These are phyloP conservation scores for Scleroderma bovista DNA, from an alignment of 768 basidiomycete species.

Conservation along the genomic window DNA sequence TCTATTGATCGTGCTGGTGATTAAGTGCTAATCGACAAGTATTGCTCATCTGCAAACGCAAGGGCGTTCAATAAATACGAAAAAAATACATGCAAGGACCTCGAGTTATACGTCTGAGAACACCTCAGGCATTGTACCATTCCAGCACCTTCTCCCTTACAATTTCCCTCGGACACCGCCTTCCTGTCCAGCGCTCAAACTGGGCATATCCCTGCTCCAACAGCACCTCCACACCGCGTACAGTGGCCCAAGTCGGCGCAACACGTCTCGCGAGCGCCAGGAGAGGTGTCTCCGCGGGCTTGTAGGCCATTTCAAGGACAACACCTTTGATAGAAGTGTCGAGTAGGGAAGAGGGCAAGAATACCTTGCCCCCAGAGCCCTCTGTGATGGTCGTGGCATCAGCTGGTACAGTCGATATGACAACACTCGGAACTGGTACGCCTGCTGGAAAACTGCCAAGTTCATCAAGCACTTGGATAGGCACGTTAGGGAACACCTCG, in stretches of 20 bases:
- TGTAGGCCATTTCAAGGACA: constrained; percentile 93
- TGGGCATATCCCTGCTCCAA: constrained; percentile 87
- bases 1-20: no score
- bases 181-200: constrained; percentile 78
- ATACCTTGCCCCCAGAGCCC: constrained; percentile 29
- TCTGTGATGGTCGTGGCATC: constrained; percentile 41
- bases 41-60: not conserved
- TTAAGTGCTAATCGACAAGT: not conserved
- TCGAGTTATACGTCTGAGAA: no score
- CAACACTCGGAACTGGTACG: constrained; percentile 53
- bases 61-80: no score
- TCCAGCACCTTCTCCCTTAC: constrained; percentile 47
- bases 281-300: constrained; percentile 80
- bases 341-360: constrained; percentile 56
- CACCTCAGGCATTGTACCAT: constrained; percentile 29
- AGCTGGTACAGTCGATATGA: constrained; percentile 88
- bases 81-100: no score
- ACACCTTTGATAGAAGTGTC: constrained; percentile 55
- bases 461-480: constrained; percentile 51
- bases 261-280: constrained; percentile 55
- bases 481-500: constrained; percentile 51
- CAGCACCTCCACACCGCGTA: constrained; percentile 80
- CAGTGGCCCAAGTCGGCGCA: constrained; percentile 54
- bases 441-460: constrained; percentile 49
- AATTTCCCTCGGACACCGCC: constrained; percentile 44